Base-by-base conservation (phyloP, 345 rosid genomes). In the Citrus maxima region DNA sequence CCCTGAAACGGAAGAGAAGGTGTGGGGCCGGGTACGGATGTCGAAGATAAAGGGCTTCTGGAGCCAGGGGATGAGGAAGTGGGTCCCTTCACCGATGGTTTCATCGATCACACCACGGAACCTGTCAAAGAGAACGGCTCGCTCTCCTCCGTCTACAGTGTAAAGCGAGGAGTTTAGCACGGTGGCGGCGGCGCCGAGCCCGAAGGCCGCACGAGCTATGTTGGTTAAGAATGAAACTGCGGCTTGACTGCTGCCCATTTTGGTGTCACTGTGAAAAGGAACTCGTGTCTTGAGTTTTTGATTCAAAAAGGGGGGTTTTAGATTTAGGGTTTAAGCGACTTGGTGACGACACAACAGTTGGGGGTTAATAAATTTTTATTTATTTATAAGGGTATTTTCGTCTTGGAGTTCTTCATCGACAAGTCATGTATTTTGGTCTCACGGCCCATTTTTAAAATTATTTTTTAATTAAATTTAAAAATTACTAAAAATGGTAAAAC, bases 71-170 rank as follows among this genome's bases (percentile, higher is more conserved):
- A 97, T 79, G 73, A 94, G 80, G 84, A 97, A 93, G 77, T 97
- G 99, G 56, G 98, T 94, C 30, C 99, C 98, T 88, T 97, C 99
- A 1, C 98, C 89, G 9, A 93, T 76, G 1, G 97, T 92, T 63
- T 87, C 79, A 49, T 94, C 98, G 85, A 94, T 72, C 7, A 97
- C 97, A 64, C 99, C 99, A 6, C 95, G 91, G 83, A 94, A 79
- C 61, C 99, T 90, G 83, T 94, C 99, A 82, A 97, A 97, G 58
- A 97, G 84, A 62, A 97, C 99, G 21, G 98, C 99, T 70, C 98
- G 88, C 72, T 94, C 86, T 70, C 99, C 99, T 1, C 99, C 99
- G 84, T 97, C 99, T 61, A 97, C 99, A 18, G 97, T 94, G 90
- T 89, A 97, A 68, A 97, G 89, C n/a, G 99, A 92, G 22, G 95